Evolutionary conservation across 2,329 filamentous ascomycete genomes (phyloP).

Genomic region (Microcyclospora pomicola): DNA sequence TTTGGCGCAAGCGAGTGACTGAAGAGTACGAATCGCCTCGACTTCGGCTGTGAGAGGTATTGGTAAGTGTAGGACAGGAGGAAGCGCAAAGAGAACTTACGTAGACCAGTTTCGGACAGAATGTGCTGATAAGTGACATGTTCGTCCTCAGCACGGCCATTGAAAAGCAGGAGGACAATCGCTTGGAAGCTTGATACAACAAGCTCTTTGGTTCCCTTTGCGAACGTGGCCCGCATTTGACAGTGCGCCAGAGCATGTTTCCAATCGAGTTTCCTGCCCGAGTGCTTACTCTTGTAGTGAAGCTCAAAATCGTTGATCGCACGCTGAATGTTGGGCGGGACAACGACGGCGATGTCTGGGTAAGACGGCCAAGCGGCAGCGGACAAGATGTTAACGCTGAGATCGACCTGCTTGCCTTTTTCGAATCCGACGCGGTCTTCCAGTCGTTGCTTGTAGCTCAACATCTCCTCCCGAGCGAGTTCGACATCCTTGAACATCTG

Average conservation of each 20-base stretch:
- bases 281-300: conserved; percentile 84
- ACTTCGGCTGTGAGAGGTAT: conserved; percentile 40
- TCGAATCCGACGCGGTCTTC: conserved; percentile 35
- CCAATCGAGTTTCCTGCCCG: conserved; percentile 74
- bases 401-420: conserved; percentile 48
- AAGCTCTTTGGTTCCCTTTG: conserved; percentile 70
- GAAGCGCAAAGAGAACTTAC: conserved; percentile 28
- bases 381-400: conserved; percentile 82
- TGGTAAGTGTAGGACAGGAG: conserved; percentile 12
- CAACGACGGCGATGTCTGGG: conserved; percentile 56
- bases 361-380: conserved; percentile 89
- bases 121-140: conserved; percentile 65
- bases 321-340: conserved; percentile 62
- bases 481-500: conserved; percentile 99
- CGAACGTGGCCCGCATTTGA: conserved; percentile 67
- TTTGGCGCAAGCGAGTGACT: conserved; percentile 88
- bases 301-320: conserved; percentile 68
- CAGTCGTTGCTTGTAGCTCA: conserved; percentile 61
- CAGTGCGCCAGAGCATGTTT: conserved; percentile 90
- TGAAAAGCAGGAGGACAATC: conserved; percentile 81
- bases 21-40: conserved; percentile 79
- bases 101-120: conserved; percentile 56
- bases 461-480: conserved; percentile 81
- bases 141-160: conserved; percentile 48
- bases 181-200: conserved; percentile 87